Evolutionary conservation across 768 basidiomycete genomes (phyloP).

Genomic region (Termitomyces sp.): DNA sequence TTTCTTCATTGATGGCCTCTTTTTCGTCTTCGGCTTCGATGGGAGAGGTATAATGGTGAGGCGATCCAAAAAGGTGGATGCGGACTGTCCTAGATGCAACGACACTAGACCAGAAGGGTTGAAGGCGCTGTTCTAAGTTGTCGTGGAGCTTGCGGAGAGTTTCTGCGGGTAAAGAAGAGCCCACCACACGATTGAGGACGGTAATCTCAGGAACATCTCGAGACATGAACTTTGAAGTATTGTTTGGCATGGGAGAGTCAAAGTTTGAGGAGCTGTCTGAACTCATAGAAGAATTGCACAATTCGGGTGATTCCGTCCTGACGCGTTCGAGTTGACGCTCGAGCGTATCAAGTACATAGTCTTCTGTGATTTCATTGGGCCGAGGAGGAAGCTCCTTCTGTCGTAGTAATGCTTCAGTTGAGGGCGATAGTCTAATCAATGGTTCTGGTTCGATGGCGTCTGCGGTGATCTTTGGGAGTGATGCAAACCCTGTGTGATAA

Average conservation of each 20-base stretch:
- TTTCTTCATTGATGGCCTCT: slow-evolving; percentile 22
- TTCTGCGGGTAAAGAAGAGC: slow-evolving; percentile 19
- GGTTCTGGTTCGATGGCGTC: slow-evolving; percentile 24
- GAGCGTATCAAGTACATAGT: slow-evolving; percentile 50
- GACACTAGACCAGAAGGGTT: slow-evolving; percentile 76
- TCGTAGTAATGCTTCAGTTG: slow-evolving; percentile 46
- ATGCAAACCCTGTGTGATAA: slow-evolving; percentile 55
- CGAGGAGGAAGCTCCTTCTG: slow-evolving; percentile 47
- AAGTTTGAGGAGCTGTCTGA: slow-evolving; percentile 17
- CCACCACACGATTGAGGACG: slow-evolving; percentile 2
- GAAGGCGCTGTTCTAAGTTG: slow-evolving; percentile 74
- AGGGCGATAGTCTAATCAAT: slow-evolving; percentile 22
- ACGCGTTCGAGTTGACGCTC: slow-evolving; percentile 46
- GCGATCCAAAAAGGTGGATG: slow-evolving; percentile 53
- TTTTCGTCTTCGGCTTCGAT: slow-evolving; percentile 20
- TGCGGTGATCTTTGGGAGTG: slow-evolving; percentile 55
- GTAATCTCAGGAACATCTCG: neutral
- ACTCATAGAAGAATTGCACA: slow-evolving; percentile 4
- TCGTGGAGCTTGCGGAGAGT: slow-evolving; percentile 52
- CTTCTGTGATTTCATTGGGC: slow-evolving; percentile 56
- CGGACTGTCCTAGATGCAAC: slow-evolving; percentile 59
- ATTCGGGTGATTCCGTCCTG: slow-evolving; percentile 20
- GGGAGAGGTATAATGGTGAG: slow-evolving; percentile 20
- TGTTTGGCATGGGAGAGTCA: neutral
- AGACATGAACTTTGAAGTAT: neutral